Base-by-base conservation (phyloP, 768 basidiomycete species). In the Leccinum variicolor region DNA sequence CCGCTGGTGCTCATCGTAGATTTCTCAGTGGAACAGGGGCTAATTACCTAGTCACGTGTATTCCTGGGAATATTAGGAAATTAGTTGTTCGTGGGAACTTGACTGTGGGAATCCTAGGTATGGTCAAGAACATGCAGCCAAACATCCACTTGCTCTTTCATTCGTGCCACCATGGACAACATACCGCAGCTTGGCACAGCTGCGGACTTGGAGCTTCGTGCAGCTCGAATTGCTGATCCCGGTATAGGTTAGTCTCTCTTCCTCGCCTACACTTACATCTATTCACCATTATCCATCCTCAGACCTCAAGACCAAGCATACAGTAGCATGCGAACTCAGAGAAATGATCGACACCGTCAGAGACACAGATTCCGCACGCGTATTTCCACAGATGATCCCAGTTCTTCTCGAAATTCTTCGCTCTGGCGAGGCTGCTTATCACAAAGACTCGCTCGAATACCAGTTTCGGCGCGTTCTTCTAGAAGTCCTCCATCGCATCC, bases 401-500 rank as follows among this genome's bases (percentile, higher is more conserved):
- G 82, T 87, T 25, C 74, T 93, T 26, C 76, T 90, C 26, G 87
- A 90, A 62, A 77, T 91, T 17, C 76, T 94, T 48, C 85, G 84
- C 53, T 82, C 83, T 39, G 85, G 85, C 51, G 84, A 89, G 54
- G 80, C 84, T 9, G 79, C 86, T 3, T 84, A 83, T 55, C 81
- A 83, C 57, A 89, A 84, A 67, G 87, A 88, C 62, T 78, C 80
- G 6, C 66, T 79, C 19, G 89, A 91, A 72, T 89, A 89, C 74
- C 84, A 86, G 63, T 92, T 96, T 66, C 90, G 97, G 47, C 86
- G 90, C 62, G 84, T 87, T 39, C 80, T 97, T 15, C 80, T 98
- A 57, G 92, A 97, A 68, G 92, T 95, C 52, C 75, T 98, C 28
- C 90, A 94, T 73, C 88, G 94, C 43, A 80, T 98, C 13, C 92